Conservation (phyloP, 2,329 filamentous ascomycete species). For the Penicillium sclerotiorum region DNA sequence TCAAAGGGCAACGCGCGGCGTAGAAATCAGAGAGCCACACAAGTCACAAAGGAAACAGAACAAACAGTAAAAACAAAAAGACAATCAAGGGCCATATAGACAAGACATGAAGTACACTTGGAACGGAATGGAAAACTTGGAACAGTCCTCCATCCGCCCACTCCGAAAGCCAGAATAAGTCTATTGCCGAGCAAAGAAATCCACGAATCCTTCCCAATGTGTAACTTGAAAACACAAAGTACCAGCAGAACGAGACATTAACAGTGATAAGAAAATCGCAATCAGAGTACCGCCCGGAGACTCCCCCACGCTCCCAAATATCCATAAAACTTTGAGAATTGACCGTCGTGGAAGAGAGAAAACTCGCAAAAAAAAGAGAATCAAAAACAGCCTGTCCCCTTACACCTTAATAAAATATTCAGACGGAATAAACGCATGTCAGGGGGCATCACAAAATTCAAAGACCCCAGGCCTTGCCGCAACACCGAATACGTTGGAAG, state of each 20-base stretch:
- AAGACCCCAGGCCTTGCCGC: constrained; percentile 5
- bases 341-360: constrained; percentile 1
- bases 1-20: not conserved
- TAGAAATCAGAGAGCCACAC: constrained; percentile 14
- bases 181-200: constrained; percentile 19
- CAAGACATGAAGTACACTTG: constrained; percentile 14
- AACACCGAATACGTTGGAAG: constrained; percentile 12
- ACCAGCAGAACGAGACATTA: too few species aligned
- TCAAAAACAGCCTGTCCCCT: constrained; percentile 1
- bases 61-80: constrained; percentile 6
- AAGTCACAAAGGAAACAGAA: not conserved
- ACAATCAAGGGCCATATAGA: constrained; percentile 2
- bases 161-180: constrained; percentile 16
- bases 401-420: too few species aligned
- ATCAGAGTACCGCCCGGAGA: constrained; percentile 11
- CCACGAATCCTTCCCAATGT: constrained; percentile 2
- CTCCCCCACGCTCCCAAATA: constrained; percentile 9
- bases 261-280: constrained; percentile 2
- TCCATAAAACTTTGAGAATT: constrained; percentile 7
- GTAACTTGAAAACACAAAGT: constrained; percentile 1
- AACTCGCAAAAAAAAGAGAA: not conserved
- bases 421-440: too few species aligned
- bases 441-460: constrained; percentile 14
- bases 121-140: not conserved
- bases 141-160: not conserved